Percentiles rank a stretch among this genome's conserved stretches.
Conservation (phyloP, 2,329 filamentous ascomycete species). For the Scedosporium dehoogii region DNA sequence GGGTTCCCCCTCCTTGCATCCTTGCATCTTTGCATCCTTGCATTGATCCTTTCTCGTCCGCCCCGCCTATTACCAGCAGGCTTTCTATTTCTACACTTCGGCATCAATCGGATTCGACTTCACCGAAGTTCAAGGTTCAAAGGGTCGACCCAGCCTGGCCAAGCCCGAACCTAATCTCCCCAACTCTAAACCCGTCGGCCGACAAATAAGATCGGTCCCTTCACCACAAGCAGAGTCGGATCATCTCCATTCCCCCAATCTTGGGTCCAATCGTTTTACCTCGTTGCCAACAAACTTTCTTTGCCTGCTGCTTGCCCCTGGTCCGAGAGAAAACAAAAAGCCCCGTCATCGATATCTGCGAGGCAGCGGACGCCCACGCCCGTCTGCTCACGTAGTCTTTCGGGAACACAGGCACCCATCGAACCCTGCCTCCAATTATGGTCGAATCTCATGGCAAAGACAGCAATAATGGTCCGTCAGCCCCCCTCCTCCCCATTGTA, state of each 20-base stretch:
- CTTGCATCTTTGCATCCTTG: too few species aligned
- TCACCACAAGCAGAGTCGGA: background rate
- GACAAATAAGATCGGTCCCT: background rate
- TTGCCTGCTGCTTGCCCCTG: background rate
- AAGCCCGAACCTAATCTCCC: background rate
- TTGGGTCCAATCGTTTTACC: background rate
- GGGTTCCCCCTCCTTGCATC: too few species aligned
- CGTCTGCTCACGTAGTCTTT: background rate
- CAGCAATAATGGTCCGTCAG: slow-evolving; percentile 4
- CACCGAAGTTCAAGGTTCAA: background rate
- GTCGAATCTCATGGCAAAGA: slow-evolving; percentile 1
- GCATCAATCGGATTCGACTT: background rate
- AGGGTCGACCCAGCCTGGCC: background rate
- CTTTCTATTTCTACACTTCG: too few species aligned
- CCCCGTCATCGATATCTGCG: background rate
- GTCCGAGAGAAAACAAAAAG: too few species aligned
- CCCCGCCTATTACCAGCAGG: too few species aligned
- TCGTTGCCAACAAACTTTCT: background rate
- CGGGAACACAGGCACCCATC: background rate
- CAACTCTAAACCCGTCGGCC: background rate
- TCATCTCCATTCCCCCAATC: background rate
- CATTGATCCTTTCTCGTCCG: too few species aligned
- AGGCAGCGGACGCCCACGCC: background rate
- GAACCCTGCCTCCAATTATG: slow-evolving; percentile 3
- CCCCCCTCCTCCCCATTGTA: background rate